Percentiles rank a stretch among this genome's conserved stretches.
Evolutionary conservation across 2,329 filamentous ascomycete species (phyloP).

Genomic region (Cladosporium oxysporum): DNA sequence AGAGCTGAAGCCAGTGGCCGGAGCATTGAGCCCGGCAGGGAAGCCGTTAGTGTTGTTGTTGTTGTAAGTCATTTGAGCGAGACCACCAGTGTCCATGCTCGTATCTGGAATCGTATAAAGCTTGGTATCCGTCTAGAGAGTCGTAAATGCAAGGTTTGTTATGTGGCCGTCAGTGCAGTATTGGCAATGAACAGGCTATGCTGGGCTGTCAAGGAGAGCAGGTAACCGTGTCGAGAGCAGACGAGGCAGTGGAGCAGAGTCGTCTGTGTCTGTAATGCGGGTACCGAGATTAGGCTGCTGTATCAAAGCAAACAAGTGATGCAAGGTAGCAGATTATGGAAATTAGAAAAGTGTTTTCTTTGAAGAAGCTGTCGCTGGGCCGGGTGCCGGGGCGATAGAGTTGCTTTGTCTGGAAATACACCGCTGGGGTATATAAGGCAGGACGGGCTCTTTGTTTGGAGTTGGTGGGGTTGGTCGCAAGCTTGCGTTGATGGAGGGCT

Average conservation of each 20-base stretch:
- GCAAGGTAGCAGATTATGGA: slow-evolving; percentile 22
- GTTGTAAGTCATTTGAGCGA: slow-evolving; percentile 98
- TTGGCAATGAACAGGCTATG: slow-evolving; percentile 15
- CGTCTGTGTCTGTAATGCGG: slow-evolving; percentile 20
- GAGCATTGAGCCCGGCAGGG: slow-evolving; percentile 72
- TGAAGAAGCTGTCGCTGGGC: slow-evolving; percentile 18
- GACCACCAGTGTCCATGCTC: slow-evolving; percentile 94
- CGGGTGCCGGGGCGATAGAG: slow-evolving; percentile 2
- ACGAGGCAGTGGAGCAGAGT: slow-evolving; percentile 25
- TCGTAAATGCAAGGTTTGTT: slow-evolving; percentile 19
- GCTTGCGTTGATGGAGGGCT: slow-evolving; percentile 7
- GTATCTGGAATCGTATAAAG: slow-evolving; percentile 32
- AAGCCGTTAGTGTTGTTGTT: slow-evolving; percentile 54
- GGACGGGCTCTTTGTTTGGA: slow-evolving; percentile 14
- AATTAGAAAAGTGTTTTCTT: slow-evolving; percentile 19
- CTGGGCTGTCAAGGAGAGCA: slow-evolving; percentile 26
- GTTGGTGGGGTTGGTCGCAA: slow-evolving; percentile 4
- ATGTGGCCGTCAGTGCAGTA: slow-evolving; percentile 13
- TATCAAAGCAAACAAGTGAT: slow-evolving; percentile 31
- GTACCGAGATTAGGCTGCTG: slow-evolving; percentile 35
- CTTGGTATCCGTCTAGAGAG: slow-evolving; percentile 20
- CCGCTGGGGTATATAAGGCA: slow-evolving; percentile 17
- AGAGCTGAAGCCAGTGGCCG: slow-evolving; percentile 67
- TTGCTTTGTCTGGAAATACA: slow-evolving; percentile 18
- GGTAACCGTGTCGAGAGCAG: slow-evolving; percentile 7